Evolutionary conservation across 345 rosid species (phyloP), one percentile per base, ranked within the genome.

Genomic region (Eucalyptus fibrosa): DNA sequence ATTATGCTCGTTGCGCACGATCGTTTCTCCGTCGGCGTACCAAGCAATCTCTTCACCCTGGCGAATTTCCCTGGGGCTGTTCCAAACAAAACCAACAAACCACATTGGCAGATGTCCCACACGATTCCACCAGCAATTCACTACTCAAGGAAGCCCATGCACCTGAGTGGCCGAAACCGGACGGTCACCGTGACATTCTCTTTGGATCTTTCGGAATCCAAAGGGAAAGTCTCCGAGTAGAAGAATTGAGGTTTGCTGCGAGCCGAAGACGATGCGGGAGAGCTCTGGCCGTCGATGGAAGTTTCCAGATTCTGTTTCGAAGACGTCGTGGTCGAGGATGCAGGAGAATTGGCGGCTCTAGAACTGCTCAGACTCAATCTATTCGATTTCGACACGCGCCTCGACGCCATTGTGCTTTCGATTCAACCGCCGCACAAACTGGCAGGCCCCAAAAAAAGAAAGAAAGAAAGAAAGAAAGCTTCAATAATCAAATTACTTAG

Each of bases 41-140:
- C 99, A 98, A n/a, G 99, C 97, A 93, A 98, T 95, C 95, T 97
- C 99, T 93, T 98, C 99, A 13, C 99, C 99, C 90, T 92, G 97
- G 80, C 99, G 97, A 91, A 97, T 97, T 94, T 98, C 99, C 92
- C 99, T 94, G 40, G 98, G 99, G 93, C 99, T 98, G 90, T 86
- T 55, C 86, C 91, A 92, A 87, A 65, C 49, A 87, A 91, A 24
- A 91, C 88, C 26, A 59, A 47, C 51, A 87, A 51, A 40, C 92
- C 90, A 93, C 88, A 90, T 72, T 47, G 87, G 87, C 87, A 88
- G 88, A 88, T 44, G 83, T 50, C 28, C 59, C 77, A 21, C 40
- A 40, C 44, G 47, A 65, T 30, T 69, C 50, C 77, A 30, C 87
- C 53, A 32, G 44, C 37, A 90, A 44, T 55, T 55, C 77, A 40